These are phyloP conservation scores for Acacia confusa DNA, from an alignment of 306 rosid species.

Conservation along the genomic window DNA sequence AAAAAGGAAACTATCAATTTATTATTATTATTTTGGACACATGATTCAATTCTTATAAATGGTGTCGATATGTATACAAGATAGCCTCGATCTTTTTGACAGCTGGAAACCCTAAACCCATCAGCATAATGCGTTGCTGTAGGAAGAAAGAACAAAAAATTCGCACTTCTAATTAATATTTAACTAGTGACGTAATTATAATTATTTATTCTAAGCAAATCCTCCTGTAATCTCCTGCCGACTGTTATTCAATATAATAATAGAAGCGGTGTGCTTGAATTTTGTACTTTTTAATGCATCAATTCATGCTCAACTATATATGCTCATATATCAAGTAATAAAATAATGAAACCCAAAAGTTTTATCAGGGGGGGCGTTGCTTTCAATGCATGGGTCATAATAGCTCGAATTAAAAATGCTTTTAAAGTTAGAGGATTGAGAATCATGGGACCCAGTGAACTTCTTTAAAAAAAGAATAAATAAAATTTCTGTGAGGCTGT, in stretches of 20 bases:
- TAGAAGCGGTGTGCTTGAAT: neutral
- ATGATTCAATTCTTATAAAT: neutral
- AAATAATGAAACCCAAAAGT: neutral
- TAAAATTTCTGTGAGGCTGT: neutral
- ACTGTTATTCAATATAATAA: neutral
- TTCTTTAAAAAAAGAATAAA: neutral
- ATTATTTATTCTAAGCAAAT: conserved; percentile 3
- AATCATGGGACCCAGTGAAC: neutral
- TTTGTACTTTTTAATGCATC: neutral
- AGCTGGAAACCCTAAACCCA: conserved; percentile 27
- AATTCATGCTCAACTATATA: neutral
- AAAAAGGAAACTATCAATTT: neutral
- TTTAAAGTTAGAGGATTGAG: conserved; percentile 12
- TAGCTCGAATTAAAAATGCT: neutral
- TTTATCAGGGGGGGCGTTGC: neutral
- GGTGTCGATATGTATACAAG: neutral
- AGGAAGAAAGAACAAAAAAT: neutral
- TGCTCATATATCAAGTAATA: neutral
- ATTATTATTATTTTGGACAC: neutral
- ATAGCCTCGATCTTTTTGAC: neutral
- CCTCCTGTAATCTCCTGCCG: neutral
- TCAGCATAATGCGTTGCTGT: neutral
- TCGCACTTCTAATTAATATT: neutral
- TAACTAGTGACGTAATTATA: neutral
- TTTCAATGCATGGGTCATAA: neutral